Evolutionary conservation across 1,284 basidiomycete genomes (phyloP).

Genomic region (Entoloma clypeatum): DNA sequence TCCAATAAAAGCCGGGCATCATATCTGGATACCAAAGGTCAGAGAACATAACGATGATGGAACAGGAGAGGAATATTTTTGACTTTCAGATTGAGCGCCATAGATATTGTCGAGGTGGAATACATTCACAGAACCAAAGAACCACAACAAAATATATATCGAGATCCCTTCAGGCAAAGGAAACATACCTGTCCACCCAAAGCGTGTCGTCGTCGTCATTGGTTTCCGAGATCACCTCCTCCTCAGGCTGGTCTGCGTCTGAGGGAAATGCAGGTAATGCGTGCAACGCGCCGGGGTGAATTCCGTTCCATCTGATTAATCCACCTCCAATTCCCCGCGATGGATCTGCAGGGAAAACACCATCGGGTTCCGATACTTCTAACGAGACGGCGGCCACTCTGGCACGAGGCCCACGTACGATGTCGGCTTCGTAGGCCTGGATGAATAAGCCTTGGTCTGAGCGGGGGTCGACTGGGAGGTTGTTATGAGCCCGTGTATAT

Average conservation of each 20-base stretch:
- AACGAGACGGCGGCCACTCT: constrained; percentile 42
- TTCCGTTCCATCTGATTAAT: constrained; percentile 42
- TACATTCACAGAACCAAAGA: neutral
- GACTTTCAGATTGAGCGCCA: constrained; percentile 20
- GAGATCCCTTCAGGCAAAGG: neutral
- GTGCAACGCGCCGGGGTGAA: constrained; percentile 8
- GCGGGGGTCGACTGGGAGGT: constrained; percentile 1
- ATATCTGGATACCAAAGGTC: constrained; percentile 49
- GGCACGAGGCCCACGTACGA: constrained; percentile 48
- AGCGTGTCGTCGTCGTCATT: constrained; percentile 22
- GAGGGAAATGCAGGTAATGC: constrained; percentile 16
- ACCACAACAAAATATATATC: constrained; percentile 1
- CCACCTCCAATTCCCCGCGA: constrained; percentile 38
- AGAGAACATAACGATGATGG: constrained; percentile 12
- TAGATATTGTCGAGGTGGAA: constrained; percentile 6
- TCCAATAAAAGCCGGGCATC: constrained; percentile 75
- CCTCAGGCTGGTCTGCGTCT: constrained; percentile 16
- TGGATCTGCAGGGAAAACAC: constrained; percentile 10
- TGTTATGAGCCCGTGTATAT: neutral
- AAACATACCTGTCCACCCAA: constrained; percentile 65
- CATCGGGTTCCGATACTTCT: constrained; percentile 31
- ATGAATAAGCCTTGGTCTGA: constrained; percentile 43
- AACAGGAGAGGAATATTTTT: constrained; percentile 19
- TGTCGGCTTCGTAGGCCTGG: constrained; percentile 65
- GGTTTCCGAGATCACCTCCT: constrained; percentile 6